Evolutionary conservation across 805 yeast species (phyloP).

Genomic region (Hanseniaspora vineae): DNA sequence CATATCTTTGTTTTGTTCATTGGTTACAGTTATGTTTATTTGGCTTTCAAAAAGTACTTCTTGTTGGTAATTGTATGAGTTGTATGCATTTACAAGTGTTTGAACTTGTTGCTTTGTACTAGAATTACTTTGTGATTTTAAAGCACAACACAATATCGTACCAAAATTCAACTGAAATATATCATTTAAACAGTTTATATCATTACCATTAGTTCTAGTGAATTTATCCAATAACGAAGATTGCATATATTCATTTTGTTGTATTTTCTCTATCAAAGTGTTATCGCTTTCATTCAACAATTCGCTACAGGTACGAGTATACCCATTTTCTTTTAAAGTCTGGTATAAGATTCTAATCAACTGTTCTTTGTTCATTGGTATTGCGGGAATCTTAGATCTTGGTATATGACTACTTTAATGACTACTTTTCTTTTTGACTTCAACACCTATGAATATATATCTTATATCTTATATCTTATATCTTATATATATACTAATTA

Average conservation of each 20-base stretch:
- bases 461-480: too few species aligned
- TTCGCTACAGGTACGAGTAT: background rate
- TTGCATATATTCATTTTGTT: background rate
- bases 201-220: background rate
- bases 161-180: background rate
- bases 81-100: too few species aligned
- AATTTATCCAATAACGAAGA: background rate
- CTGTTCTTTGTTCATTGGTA: background rate
- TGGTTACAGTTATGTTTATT: too few species aligned
- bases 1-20: too few species aligned
- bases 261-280: background rate
- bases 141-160: background rate
- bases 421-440: too few species aligned
- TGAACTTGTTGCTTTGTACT: too few species aligned
- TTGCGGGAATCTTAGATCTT: background rate
- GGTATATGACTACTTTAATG: too few species aligned
- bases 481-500: too few species aligned
- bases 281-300: background rate
- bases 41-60: too few species aligned
- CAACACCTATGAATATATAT: too few species aligned
- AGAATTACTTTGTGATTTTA: background rate
- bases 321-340: background rate
- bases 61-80: too few species aligned
- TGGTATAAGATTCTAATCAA: background rate
- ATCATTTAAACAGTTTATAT: background rate